Base-by-base conservation (phyloP, 2,329 filamentous ascomycete genomes). In the Penicillium verrucosum region DNA sequence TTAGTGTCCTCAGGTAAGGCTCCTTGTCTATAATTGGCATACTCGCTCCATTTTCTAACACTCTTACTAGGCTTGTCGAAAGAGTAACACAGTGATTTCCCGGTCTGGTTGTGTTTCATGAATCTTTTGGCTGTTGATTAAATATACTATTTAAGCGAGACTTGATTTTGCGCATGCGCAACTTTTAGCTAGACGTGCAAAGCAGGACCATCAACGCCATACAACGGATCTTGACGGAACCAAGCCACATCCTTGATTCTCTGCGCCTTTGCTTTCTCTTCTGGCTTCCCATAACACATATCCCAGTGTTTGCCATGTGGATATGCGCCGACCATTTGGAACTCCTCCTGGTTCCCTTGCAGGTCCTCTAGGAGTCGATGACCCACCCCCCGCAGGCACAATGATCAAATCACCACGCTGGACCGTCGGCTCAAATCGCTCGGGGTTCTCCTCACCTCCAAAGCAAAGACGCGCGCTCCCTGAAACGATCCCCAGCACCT, bases 1-100 rank as follows among this genome's bases (percentile, higher is more conserved):
- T 97, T 56, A 96, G 91, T 74, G 85, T 92, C 57, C 87, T 92
- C 69, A 83, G 89, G 80, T 82, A 74, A 59, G 27, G 12, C 12
- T 16, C 9, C 23, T 32, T n/a, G 9, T 21, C 27, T 14, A 18
- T 14, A 11, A 36, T 37, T 27, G 47, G 27, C 16, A n/a, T 21
- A 41, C 25, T 58, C 21, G 1, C 8, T 43, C 10, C 27, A 18
- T 41, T 18, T 61, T 53, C 71, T 77, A 60, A 77, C 57, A 32
- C 40, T 44, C 30, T 30, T 30, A 16, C 54, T 10, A 77, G 74
- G 61, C 72, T 77, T 54, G 75, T 77, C 34, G 74, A 76, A 54
- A 65, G 70, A 38, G 71, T 71, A 41, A 62, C 65, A 56, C 65
- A 64, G 30, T 66, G 55, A 64, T 29, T 27, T 14, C 9, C 25